These are phyloP conservation scores for Saccharomyces hybrid DNA, from an alignment of 1,139 yeast genomes.

Conservation along the genomic window DNA sequence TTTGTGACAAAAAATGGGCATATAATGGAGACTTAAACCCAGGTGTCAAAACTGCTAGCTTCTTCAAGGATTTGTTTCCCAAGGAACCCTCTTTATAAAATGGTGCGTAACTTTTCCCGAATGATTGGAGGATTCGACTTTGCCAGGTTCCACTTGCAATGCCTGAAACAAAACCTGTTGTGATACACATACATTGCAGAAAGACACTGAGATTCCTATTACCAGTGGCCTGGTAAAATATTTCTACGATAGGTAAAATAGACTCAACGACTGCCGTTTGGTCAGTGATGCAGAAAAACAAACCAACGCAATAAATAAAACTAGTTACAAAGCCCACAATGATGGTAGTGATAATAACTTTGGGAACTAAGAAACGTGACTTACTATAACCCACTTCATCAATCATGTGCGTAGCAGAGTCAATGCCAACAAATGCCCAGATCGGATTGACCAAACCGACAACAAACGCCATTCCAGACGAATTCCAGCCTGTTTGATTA, in stretches of 20 bases:
- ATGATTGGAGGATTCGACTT: slow-evolving; percentile 47
- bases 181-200: slow-evolving; percentile 37
- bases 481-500: slow-evolving; percentile 51
- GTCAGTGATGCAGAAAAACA: slow-evolving; percentile 51
- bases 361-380: slow-evolving; percentile 47
- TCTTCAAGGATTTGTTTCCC: slow-evolving; percentile 21
- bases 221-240: slow-evolving; percentile 51
- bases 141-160: slow-evolving; percentile 48
- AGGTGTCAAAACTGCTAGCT: slow-evolving; percentile 27
- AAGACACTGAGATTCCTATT: slow-evolving; percentile 46
- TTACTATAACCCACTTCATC: slow-evolving; percentile 41
- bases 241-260: slow-evolving; percentile 51
- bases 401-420: slow-evolving; percentile 55
- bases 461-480: slow-evolving; percentile 48
- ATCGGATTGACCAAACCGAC: slow-evolving; percentile 55
- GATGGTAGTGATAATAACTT: slow-evolving; percentile 49
- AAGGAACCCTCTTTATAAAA: slow-evolving; percentile 8
- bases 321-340: slow-evolving; percentile 48
- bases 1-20: slow-evolving; percentile 32
- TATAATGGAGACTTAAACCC: slow-evolving; percentile 30
- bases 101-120: slow-evolving; percentile 37
- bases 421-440: slow-evolving; percentile 57
- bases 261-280: slow-evolving; percentile 39
- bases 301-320: slow-evolving; percentile 41
- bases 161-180: slow-evolving; percentile 42